Conservation (phyloP, 305 asterid species). For the Fraxinus angustifolia region DNA sequence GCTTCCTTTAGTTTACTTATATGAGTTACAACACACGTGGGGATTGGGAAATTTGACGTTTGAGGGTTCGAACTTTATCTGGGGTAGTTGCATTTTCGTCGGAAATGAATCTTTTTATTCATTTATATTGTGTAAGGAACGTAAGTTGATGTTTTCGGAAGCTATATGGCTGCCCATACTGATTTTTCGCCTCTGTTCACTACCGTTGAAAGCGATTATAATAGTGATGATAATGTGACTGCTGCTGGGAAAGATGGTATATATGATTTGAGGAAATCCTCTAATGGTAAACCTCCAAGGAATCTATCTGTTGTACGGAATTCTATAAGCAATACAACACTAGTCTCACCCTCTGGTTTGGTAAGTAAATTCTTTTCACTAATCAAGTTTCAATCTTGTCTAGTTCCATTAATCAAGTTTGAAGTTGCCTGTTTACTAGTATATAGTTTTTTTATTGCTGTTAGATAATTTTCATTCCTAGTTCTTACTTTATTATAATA, state of each 20-base stretch:
- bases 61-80: not conserved
- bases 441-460: not conserved
- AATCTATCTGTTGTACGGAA: constrained; percentile 52
- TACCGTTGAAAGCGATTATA: constrained; percentile 36
- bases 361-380: constrained; percentile 31
- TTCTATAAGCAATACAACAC: constrained; percentile 39
- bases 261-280: constrained; percentile 36
- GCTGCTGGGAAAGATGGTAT: constrained; percentile 36
- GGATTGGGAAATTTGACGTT: constrained; percentile 4
- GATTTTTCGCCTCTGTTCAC: constrained; percentile 41
- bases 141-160: constrained; percentile 34
- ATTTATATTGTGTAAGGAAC: constrained; percentile 20
- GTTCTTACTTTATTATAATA: not conserved
- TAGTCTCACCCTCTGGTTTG: constrained; percentile 41
- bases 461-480: not conserved
- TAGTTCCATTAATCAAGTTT: not conserved
- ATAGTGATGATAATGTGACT: constrained; percentile 28
- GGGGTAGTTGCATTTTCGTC: not conserved
- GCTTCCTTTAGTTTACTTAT: not conserved
- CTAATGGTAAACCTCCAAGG: constrained; percentile 53
- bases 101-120: constrained; percentile 19
- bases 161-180: constrained; percentile 57
- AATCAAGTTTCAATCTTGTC: not conserved
- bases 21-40: not conserved
- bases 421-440: not conserved